Evolutionary conservation across 306 rosid species (phyloP).

Genomic region (Corylus heterophylla): DNA sequence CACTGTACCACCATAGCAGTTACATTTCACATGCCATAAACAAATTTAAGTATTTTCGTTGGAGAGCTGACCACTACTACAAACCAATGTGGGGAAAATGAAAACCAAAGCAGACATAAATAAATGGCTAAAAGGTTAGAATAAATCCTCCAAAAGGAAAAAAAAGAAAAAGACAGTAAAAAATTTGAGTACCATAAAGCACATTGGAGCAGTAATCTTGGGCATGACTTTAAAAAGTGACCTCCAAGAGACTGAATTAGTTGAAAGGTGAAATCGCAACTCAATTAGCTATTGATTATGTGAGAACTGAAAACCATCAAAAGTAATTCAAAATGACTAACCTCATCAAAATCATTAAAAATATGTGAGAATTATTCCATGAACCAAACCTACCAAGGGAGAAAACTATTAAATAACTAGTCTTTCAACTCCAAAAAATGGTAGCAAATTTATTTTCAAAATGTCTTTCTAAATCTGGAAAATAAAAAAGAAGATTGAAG

Average conservation of each 20-base stretch:
- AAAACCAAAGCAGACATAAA: background rate
- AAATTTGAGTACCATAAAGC: background rate
- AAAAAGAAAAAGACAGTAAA: background rate
- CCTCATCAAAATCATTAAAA: no score
- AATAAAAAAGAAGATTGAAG: no score
- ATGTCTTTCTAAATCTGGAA: no score
- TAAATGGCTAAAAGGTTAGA: background rate
- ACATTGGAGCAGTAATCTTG: background rate
- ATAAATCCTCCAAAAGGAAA: background rate
- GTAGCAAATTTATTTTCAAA: no score
- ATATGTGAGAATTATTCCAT: no score
- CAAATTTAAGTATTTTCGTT: background rate
- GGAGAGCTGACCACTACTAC: background rate
- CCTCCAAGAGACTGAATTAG: background rate
- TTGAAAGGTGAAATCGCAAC: no score
- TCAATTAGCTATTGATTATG: no score
- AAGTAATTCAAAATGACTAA: no score
- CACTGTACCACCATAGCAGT: background rate
- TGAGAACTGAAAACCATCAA: no score
- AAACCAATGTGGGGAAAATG: background rate
- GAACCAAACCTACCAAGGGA: no score
- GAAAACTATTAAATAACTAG: no score
- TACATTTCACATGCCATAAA: background rate
- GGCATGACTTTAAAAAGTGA: background rate
- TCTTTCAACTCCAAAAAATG: no score